A percentile compares a stretch with the other conserved stretches of the same genome.
Evolutionary conservation across 306 rosid species (phyloP).

Genomic region (Sindora glabra): DNA sequence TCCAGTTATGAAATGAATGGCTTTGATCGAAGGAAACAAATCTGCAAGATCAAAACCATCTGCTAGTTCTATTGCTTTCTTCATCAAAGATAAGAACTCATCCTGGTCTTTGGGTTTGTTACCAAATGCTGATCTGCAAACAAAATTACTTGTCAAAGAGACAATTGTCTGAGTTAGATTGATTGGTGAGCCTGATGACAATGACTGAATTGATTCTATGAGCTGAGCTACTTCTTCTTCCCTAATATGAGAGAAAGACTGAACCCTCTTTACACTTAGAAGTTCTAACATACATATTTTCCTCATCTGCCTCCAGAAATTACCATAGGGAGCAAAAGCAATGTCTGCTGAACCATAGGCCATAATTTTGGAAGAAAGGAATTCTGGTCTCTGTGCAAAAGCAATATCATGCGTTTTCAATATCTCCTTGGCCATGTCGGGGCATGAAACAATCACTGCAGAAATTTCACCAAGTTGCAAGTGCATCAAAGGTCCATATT

Average conservation of each 20-base stretch:
- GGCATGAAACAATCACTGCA: constrained; percentile 11
- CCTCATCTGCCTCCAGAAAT: constrained; percentile 22
- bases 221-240: constrained; percentile 6
- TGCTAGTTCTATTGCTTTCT: not conserved
- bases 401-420: constrained; percentile 17
- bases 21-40: constrained; percentile 21
- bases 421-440: constrained; percentile 2
- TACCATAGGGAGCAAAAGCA: constrained; percentile 19
- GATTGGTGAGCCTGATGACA: constrained; percentile 4
- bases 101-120: constrained; percentile 5
- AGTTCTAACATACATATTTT: constrained; percentile 11
- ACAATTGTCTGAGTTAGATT: not conserved
- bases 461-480: constrained; percentile 14
- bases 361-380: not conserved
- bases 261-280: no score
- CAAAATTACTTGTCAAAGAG: not conserved
- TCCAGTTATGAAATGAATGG: constrained; percentile 3
- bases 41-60: constrained; percentile 28
- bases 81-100: not conserved
- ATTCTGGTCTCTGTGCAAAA: constrained; percentile 13
- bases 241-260: not conserved
- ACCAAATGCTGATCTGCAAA: constrained; percentile 24
- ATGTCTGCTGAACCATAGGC: not conserved
- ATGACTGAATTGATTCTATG: constrained; percentile 1
- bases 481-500: constrained; percentile 19